phyloP scores from a whole-genome alignment of 2,329 filamentous ascomycete species.

The Myriosclerotinia duriaeana region DNA sequence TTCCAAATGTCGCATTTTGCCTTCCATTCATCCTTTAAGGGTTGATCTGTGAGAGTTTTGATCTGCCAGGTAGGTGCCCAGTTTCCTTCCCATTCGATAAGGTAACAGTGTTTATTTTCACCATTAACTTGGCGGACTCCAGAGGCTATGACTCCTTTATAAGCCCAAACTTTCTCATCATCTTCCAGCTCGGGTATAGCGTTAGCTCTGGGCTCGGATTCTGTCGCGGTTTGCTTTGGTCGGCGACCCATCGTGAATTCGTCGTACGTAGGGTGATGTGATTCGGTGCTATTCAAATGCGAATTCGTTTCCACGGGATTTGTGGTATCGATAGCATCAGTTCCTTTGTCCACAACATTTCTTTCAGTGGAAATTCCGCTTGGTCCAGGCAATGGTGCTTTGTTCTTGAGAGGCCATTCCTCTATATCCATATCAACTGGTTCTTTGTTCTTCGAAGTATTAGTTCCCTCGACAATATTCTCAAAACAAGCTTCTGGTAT shows the following conservation, averaged over 20 bases:
- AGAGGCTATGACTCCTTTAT: not conserved
- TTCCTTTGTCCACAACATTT: not conserved
- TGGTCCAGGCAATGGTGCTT: not conserved
- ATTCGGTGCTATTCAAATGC: not conserved
- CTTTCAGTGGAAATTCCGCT: no score
- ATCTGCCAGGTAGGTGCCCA: not conserved
- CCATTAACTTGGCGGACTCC: no score
- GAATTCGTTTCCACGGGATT: not conserved
- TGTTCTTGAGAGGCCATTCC: not conserved
- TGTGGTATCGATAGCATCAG: not conserved
- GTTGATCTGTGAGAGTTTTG: not conserved
- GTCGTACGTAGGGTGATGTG: not conserved
- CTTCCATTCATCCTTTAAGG: not conserved
- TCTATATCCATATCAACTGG: not conserved
- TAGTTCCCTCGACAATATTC: no score
- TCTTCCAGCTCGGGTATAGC: not conserved
- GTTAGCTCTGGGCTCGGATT: not conserved
- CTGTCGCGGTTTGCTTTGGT: not conserved
- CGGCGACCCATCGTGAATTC: not conserved
- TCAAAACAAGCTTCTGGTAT: not conserved
- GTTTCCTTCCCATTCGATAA: not conserved
- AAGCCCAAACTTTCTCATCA: not conserved
- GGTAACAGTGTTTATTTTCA: not conserved
- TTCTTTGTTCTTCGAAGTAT: not conserved
- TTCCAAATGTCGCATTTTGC: not conserved